Evolutionary conservation across 2,329 filamentous ascomycete genomes (phyloP).

Genomic region (Trichophyton rubrum): DNA sequence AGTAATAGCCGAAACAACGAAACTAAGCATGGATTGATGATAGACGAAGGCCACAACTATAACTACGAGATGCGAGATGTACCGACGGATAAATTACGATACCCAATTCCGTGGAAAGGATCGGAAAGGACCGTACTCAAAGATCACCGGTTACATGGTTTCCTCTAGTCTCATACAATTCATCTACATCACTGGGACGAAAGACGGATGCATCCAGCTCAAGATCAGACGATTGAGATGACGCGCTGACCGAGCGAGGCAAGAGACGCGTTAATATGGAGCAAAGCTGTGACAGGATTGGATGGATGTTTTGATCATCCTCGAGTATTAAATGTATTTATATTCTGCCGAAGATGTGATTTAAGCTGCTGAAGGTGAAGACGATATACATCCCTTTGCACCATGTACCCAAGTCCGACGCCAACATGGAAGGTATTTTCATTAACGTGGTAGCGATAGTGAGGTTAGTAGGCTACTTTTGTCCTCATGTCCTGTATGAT

Average conservation of each 20-base stretch:
- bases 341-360: background rate
- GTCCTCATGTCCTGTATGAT: conserved; percentile 43
- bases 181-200: conserved; percentile 16
- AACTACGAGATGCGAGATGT: conserved; percentile 18
- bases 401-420: conserved; percentile 8
- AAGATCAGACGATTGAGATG: conserved; percentile 24
- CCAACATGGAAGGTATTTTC: conserved; percentile 12
- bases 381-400: background rate
- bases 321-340: background rate
- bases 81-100: conserved; percentile 37
- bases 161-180: conserved; percentile 37
- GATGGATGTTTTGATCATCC: background rate
- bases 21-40: background rate
- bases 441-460: conserved; percentile 2
- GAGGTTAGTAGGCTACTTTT: conserved; percentile 41
- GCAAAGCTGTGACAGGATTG: background rate
- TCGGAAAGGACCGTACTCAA: conserved; percentile 39
- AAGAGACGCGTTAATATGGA: conserved; percentile 31
- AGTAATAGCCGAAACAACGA: too few species aligned
- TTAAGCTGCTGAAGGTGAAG: background rate
- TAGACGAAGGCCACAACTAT: background rate
- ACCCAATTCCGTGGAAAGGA: conserved; percentile 23
- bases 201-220: conserved; percentile 28
- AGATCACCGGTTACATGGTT: conserved; percentile 31
- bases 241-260: conserved; percentile 38